Base-by-base conservation (phyloP, 495 filamentous ascomycete species). In the Aspergillus indologenus region DNA sequence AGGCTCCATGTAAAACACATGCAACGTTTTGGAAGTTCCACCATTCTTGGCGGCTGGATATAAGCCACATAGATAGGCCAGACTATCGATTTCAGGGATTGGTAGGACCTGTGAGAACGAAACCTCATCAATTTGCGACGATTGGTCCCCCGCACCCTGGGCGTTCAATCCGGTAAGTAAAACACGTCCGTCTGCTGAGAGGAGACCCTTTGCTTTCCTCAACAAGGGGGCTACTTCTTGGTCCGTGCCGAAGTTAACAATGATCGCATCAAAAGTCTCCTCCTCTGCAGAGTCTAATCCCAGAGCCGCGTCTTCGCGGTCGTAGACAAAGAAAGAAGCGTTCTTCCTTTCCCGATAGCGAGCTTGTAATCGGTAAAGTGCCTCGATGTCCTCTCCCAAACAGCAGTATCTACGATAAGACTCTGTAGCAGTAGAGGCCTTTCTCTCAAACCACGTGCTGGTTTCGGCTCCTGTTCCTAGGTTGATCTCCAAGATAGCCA, bases 391-490 rank as follows among this genome's bases (percentile, higher is more conserved):
- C 4, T 12, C 40, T n/a, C 42, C 49, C 43, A 59, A 23, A 22
- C 7, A 59, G 23, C 56, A 23, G 22, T 47, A 59, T 22, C 14
- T 21, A 40, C 49, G 43, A 6, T 47, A 19, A 1, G 18, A 12
- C 6, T 18, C 34, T 6, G 43, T 20, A 12, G 0, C 59, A 14
- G 34, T 11, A 2, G 31, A 0, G 2, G 42, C 15, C 47, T 43
- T 42, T 0, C 68, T 24, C 19, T 73, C 47, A 1, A 74, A 52
- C 24, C 78, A 59, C 0, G 49, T 31, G 20, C 66, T 68, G 0
- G 76, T 81, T 7, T 74, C 62, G n/a, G 68, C 72, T 0, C 76
- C 78, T 0, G 79, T 81, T 6, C 61, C 64, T 6, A 65, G 53
- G 43, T 65, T 65, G 21, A 72, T 57, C 44, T 72, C 70, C 2